phyloP scores from a whole-genome alignment of 2,329 filamentous ascomycete genomes.

The Pestalotiopsis sp. region DNA sequence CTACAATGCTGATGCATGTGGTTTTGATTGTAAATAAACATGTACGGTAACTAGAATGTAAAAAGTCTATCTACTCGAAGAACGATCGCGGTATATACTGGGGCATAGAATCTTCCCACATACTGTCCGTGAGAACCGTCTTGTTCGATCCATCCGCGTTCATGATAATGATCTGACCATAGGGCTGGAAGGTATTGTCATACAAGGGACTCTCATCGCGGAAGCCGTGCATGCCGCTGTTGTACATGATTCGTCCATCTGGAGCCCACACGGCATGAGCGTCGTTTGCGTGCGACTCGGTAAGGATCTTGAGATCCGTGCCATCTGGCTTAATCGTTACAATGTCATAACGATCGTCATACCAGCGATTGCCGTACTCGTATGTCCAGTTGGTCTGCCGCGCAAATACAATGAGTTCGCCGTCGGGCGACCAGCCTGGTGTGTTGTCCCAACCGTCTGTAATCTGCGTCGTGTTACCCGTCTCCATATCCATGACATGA shows the following conservation, averaged over 20 bases:
- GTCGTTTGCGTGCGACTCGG: constrained; percentile 40
- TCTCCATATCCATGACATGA: constrained; percentile 33
- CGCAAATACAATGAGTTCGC: constrained; percentile 40
- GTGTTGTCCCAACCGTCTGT: constrained; percentile 41
- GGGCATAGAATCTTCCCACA: constrained; percentile 38
- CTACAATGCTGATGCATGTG: no score
- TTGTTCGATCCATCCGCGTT: constrained; percentile 40
- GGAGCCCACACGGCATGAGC: constrained; percentile 46
- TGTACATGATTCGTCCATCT: constrained; percentile 44
- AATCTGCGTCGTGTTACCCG: constrained; percentile 26
- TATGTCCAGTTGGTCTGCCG: constrained; percentile 26
- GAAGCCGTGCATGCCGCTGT: constrained; percentile 45
- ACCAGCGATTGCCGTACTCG: constrained; percentile 27
- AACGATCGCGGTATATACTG: constrained; percentile 10
- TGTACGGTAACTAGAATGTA: neutral
- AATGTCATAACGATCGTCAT: constrained; percentile 38
- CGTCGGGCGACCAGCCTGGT: constrained; percentile 41
- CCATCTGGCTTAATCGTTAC: constrained; percentile 44
- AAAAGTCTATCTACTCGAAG: neutral
- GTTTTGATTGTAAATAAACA: no score
- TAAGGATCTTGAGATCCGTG: constrained; percentile 36
- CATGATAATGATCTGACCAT: constrained; percentile 43
- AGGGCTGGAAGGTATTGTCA: constrained; percentile 35
- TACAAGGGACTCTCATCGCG: constrained; percentile 42
- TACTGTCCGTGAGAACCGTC: constrained; percentile 30